phyloP scores from a whole-genome alignment of 371 early-diverging fungal genomes.

The Mucor sp. region DNA sequence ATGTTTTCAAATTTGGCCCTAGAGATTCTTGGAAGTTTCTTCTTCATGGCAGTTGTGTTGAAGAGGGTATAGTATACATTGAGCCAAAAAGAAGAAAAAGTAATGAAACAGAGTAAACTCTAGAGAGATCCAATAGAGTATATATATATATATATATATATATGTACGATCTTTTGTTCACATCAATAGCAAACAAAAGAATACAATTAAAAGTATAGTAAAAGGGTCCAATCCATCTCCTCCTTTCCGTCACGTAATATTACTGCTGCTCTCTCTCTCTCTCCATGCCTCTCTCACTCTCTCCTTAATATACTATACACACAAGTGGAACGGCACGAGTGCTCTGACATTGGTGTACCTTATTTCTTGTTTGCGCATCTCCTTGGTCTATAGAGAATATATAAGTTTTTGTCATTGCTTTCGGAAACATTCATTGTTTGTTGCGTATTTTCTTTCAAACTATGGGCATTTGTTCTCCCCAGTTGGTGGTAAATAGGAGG shows the following conservation, averaged over 20 bases:
- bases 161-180: no score
- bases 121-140: no score
- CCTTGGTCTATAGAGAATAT: neutral
- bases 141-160: no score
- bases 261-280: neutral
- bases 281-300: no score
- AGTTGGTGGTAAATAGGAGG: neutral
- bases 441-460: neutral
- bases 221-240: neutral
- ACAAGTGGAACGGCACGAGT: neutral
- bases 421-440: neutral
- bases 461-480: neutral
- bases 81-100: neutral
- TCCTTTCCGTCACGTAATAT: neutral
- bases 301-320: no score
- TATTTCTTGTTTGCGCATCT: no score
- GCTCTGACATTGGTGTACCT: neutral
- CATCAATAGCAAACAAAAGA: neutral
- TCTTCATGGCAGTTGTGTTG: neutral
- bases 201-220: neutral
- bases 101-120: neutral
- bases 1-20: conserved; percentile 40
- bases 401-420: neutral
- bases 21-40: conserved; percentile 21
- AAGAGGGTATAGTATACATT: neutral